Evolutionary conservation across 148 eudicot species (phyloP).

Genomic region (Diospyros lotus): DNA sequence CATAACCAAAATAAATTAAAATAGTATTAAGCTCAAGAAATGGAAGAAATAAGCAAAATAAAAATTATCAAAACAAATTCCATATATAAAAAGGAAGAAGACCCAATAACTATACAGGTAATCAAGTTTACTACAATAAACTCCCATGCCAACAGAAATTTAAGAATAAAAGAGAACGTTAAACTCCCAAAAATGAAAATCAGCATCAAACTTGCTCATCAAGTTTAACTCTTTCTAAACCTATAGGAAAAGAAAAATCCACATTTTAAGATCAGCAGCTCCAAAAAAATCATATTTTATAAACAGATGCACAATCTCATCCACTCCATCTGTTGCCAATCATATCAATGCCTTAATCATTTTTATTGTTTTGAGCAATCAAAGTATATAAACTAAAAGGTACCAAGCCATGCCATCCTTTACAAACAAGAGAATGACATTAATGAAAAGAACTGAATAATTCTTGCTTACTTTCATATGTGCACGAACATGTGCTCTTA

Average conservation of each 20-base stretch:
- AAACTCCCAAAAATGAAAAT: background rate
- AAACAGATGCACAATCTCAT: background rate
- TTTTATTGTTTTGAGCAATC: background rate
- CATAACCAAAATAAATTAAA: constrained; percentile 1
- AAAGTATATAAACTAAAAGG: too few relatives aligned
- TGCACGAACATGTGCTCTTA: too few relatives aligned
- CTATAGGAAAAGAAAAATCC: background rate
- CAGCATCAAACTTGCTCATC: background rate
- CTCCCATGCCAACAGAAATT: background rate
- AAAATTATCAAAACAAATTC: background rate
- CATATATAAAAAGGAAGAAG: background rate
- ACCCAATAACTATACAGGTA: background rate
- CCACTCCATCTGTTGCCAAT: background rate
- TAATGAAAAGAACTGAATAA: too few relatives aligned
- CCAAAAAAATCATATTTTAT: background rate
- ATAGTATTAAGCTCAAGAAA: background rate
- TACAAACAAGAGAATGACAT: too few relatives aligned
- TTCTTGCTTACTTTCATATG: too few relatives aligned
- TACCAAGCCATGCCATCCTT: too few relatives aligned
- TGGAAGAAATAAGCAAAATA: background rate
- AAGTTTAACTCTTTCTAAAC: background rate
- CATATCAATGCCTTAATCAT: background rate
- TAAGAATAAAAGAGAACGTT: background rate
- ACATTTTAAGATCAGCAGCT: background rate
- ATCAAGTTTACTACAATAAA: background rate